Base-by-base conservation (phyloP, 23 red algal genomes). In the Gracilaria gracilis region DNA sequence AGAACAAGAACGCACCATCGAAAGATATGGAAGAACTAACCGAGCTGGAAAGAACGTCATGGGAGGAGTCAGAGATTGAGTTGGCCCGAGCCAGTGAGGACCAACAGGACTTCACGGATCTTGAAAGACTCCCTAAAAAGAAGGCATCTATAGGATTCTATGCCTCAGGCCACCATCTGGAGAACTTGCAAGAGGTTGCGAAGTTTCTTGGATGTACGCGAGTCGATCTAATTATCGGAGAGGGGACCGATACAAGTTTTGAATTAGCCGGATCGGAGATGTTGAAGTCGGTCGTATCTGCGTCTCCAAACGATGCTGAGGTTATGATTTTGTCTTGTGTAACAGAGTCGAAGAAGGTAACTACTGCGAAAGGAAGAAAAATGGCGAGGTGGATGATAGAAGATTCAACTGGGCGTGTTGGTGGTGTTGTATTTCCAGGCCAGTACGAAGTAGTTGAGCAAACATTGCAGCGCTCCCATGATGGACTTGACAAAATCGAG, bases 101-200 rank as follows among this genome's bases (percentile, higher is more conserved):
- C 12, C 28, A 54, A 31, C 65, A 25, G 39, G 94, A 95, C 71
- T 91, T 95, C 33, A 46, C 87, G 28, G 39, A 51, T 55, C 37
- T 91, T 49, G 86, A 90, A 38, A 44, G 70, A 49, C 48, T 95
- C 40, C n/a, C 69, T 72, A 48, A 59, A 4, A 87, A 95, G 66
- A 87, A 90, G 40, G 87, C 57, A 66, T 78, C 83, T 21, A 70
- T 95, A 29, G 94, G 94, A 27, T 92, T 95, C 83, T 95, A 95
- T 58, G 81, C 81, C 39, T 88, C 94, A 27, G 94, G 86, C 31
- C 81, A 91, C 64, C 87, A 87, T 66, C 75, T 95, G 27, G 34
- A 74, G 23, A 58, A 88, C n/a, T 19, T 88, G 35, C 70, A 67
- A 50, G 44, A 50, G 24, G 28, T 93, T 36, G 28, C 53, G 20